A percentile compares a stretch with the other conserved stretches of the same genome.
Evolutionary conservation across 2,329 filamentous ascomycete genomes (phyloP).

Genomic region (Phialophora macrospora): DNA sequence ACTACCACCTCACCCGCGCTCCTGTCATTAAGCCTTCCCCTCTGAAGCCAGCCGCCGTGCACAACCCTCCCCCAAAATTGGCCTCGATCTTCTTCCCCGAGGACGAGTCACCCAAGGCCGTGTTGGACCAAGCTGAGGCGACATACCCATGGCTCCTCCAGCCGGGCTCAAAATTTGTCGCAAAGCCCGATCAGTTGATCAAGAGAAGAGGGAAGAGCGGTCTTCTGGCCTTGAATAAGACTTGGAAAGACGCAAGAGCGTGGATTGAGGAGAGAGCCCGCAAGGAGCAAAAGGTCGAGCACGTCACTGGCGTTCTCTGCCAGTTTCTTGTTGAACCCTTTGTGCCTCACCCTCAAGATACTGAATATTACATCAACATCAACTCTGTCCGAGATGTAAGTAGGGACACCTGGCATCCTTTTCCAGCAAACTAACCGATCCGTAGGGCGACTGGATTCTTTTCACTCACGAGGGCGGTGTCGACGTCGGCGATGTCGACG

Average conservation of each 20-base stretch:
- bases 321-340: slow-evolving; percentile 99
- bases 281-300: slow-evolving; percentile 92
- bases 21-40: slow-evolving; percentile 97
- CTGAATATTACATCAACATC: slow-evolving; percentile 99
- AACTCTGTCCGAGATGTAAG: slow-evolving; percentile 99
- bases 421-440: slow-evolving; percentile 30
- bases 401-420: slow-evolving; percentile 41
- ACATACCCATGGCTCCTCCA: slow-evolving; percentile 95
- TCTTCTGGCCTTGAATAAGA: slow-evolving; percentile 94
- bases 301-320: slow-evolving; percentile 82
- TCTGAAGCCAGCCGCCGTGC: slow-evolving; percentile 78
- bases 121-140: slow-evolving; percentile 93
- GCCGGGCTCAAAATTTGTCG: slow-evolving; percentile 86
- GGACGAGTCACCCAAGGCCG: slow-evolving; percentile 77
- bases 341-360: slow-evolving; percentile 90
- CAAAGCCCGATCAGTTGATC: slow-evolving; percentile 99
- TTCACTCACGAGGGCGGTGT: slow-evolving; percentile 99
- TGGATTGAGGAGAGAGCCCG: slow-evolving; percentile 93
- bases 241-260: slow-evolving; percentile 88
- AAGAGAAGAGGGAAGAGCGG: slow-evolving; percentile 99
- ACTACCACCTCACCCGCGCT: slow-evolving; percentile 99
- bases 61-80: slow-evolving; percentile 90
- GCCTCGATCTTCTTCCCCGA: slow-evolving; percentile 92
- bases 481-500: slow-evolving; percentile 98
- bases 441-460: slow-evolving; percentile 96